These are phyloP conservation scores for Choanephora cucurbitarum DNA, from an alignment of 371 early-diverging fungal species.

Conservation along the genomic window DNA sequence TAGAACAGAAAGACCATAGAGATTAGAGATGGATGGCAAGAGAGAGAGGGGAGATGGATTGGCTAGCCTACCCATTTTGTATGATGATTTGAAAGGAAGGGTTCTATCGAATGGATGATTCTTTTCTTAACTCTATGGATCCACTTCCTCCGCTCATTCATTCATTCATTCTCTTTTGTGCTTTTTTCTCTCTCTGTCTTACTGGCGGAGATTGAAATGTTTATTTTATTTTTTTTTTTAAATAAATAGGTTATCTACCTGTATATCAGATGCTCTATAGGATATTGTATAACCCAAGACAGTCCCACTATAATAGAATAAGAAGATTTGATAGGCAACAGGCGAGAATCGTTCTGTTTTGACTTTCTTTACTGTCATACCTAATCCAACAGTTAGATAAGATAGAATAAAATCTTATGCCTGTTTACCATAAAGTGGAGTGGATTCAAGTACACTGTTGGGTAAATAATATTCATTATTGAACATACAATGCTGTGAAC, in stretches of 20 bases:
- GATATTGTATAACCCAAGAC: constrained; percentile 38
- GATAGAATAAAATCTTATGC: not conserved
- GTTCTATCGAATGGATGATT: not conserved
- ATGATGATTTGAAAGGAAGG: not conserved
- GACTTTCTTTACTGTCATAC: constrained; percentile 34
- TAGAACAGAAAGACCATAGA: no score
- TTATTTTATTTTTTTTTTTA: no score
- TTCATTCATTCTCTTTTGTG: no score
- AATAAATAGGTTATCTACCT: constrained; percentile 8
- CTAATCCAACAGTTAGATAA: constrained; percentile 13
- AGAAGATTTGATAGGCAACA: constrained; percentile 29
- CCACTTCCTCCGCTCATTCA: no score
- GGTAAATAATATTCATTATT: constrained; percentile 48
- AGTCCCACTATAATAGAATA: constrained; percentile 43
- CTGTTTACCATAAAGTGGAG: constrained; percentile 44
- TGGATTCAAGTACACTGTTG: constrained; percentile 25
- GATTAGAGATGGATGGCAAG: no score
- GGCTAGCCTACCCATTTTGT: not conserved
- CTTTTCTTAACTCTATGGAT: no score
- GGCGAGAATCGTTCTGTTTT: constrained; percentile 21
- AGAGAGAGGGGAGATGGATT: not conserved
- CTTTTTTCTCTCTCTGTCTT: no score
- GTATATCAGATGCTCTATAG: constrained; percentile 16
- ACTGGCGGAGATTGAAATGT: no score
- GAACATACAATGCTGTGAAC: constrained; percentile 34